These are phyloP conservation scores for Monilinia fructicola DNA, from an alignment of 2,329 filamentous ascomycete species.

Conservation along the genomic window DNA sequence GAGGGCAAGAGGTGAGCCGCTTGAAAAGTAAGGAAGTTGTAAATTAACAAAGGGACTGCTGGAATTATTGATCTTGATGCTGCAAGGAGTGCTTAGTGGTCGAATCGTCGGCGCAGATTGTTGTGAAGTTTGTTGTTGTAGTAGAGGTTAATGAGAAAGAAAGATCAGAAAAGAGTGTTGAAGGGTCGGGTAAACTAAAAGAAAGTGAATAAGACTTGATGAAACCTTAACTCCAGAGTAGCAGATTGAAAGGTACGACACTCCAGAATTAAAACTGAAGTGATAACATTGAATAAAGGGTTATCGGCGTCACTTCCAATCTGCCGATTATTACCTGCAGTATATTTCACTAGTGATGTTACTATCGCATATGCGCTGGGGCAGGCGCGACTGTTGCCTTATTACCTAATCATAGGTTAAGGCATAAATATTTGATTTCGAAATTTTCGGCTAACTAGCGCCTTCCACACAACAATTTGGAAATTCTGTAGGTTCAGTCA, in stretches of 20 bases:
- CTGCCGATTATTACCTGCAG: neutral
- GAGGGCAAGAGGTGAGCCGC: neutral
- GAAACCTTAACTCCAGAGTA: conserved; percentile 6
- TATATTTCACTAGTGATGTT: conserved; percentile 16
- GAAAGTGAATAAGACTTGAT: conserved; percentile 5
- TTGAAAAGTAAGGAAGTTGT: neutral
- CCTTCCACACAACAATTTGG: conserved; percentile 27
- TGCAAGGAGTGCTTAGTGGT: conserved; percentile 16
- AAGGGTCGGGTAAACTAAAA: conserved; percentile 6
- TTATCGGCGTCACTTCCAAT: conserved; percentile 20
- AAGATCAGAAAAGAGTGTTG: conserved; percentile 14
- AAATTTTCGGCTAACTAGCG: conserved; percentile 23
- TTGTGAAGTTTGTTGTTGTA: conserved; percentile 5
- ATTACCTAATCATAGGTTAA: neutral
- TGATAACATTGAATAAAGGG: neutral
- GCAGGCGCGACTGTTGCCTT: neutral
- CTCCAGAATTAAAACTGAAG: neutral
- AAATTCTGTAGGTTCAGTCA: conserved; percentile 24
- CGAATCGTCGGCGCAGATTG: conserved; percentile 7
- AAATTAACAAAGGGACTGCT: neutral
- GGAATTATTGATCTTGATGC: conserved; percentile 1
- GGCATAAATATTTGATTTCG: conserved; percentile 5
- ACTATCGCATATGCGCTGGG: neutral
- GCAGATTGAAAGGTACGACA: neutral
- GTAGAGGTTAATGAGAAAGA: conserved; percentile 1